Percentiles rank a stretch among this genome's conserved stretches.
Evolutionary conservation across 305 asterid species (phyloP).

Genomic region (Andrographis paniculata): DNA sequence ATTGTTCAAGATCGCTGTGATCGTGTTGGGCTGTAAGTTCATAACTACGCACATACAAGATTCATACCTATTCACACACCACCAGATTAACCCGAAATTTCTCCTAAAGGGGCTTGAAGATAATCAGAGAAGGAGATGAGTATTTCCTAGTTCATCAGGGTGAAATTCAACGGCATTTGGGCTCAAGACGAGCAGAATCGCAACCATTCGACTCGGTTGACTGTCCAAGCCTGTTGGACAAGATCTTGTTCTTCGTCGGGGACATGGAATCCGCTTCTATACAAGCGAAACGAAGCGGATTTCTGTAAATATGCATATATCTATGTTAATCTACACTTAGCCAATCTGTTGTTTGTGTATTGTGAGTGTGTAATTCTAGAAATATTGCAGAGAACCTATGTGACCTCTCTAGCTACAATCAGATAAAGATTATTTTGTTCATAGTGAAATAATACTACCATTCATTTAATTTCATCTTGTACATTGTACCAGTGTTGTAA

Average conservation of each 20-base stretch:
- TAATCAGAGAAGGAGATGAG: constrained; percentile 76
- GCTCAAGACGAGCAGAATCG: constrained; percentile 29
- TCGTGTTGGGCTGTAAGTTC: constrained; percentile 71
- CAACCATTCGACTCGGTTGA: constrained; percentile 15
- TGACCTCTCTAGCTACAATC: no score
- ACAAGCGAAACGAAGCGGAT: constrained; percentile 45
- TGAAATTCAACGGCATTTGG: constrained; percentile 58
- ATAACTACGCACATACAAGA: not conserved
- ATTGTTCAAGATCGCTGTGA: constrained; percentile 71
- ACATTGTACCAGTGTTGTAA: no score
- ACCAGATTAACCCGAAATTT: not conserved
- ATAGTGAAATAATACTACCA: no score
- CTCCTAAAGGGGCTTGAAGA: constrained; percentile 65
- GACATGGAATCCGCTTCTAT: constrained; percentile 62
- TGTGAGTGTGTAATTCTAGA: no score
- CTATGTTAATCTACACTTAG: no score
- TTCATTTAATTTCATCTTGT: no score
- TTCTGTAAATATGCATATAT: constrained; percentile 26
- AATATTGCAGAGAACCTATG: no score
- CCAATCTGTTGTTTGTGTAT: no score
- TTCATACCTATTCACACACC: no score
- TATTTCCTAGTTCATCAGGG: constrained; percentile 67
- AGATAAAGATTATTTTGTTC: no score
- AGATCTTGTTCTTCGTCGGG: constrained; percentile 67
- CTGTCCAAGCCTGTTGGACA: constrained; percentile 40